Evolutionary conservation across 306 rosid genomes (phyloP), one percentile per base, ranked within the genome.

Genomic region (Potentilla sterilis): DNA sequence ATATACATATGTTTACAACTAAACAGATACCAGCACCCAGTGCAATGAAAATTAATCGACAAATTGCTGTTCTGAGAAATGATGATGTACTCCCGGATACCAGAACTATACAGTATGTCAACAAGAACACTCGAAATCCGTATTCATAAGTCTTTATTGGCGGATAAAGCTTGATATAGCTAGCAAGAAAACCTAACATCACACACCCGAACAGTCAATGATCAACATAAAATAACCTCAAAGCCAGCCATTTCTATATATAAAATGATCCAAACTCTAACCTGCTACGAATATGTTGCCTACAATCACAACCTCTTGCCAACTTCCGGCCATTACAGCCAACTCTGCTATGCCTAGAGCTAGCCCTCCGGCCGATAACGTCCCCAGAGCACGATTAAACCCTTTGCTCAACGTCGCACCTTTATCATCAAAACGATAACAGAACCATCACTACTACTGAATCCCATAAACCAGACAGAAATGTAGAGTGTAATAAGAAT

Each of bases 391-490:
- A 28, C 96, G 91, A 83, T 91, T 91, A 72, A 88, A 84, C 8
- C 96, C 96, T 81, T 87, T 91, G 85, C 67, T 87, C 74, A 91
- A 87, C 8, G 96, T 88, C 44, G 93, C 92, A 46, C 96, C 96
- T 88, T 75, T 67, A 22, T 61, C 16, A 54, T 47, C 4, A 72
- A 11, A 58, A 54, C 4, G 44, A 63, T 74, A 69, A 64, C 40
- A 38, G 43, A 38, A 3, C 35, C 37, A 7, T 6, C 44, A 48
- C 14, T 1, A 21, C 14, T 1, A 21, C 16, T 48, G 18, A 12
- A 5, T 16, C 18, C 16, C 55, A 52, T 3, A 73, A 42, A 41
- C 19, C 4, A 57, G 49, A 43, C 54, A 28, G 52, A 9, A 5
- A 75, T 32, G 19, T 16, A 51, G 34, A 51, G 9, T 7, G 24